Percentiles rank a stretch among this genome's conserved stretches.
These are phyloP conservation scores for Rhodofomes roseus DNA, from an alignment of 1,284 basidiomycete genomes.

Conservation along the genomic window DNA sequence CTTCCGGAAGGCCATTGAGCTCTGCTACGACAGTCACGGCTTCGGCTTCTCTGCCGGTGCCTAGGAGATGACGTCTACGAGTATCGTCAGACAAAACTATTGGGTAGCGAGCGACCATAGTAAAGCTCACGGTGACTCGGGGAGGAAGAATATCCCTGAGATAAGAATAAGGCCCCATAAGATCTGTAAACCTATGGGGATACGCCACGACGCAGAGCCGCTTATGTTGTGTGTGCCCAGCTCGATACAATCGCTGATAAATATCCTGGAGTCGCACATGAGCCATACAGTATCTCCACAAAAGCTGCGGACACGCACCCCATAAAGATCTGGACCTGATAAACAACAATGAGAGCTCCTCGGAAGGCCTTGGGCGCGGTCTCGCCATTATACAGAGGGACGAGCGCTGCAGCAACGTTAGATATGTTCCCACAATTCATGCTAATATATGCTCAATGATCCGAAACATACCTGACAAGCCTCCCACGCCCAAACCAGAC, in stretches of 20 bases:
- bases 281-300: background rate
- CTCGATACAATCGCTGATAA: constrained; percentile 72
- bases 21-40: constrained; percentile 62
- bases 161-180: constrained; percentile 65
- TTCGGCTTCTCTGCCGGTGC: constrained; percentile 46
- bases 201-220: constrained; percentile 66
- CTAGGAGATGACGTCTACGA: constrained; percentile 59
- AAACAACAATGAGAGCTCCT: constrained; percentile 70
- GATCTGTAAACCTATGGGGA: constrained; percentile 67
- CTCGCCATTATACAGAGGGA: constrained; percentile 80
- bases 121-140: constrained; percentile 69
- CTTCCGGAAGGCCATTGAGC: constrained; percentile 58
- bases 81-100: background rate
- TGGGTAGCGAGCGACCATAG: background rate
- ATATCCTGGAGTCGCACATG: constrained; percentile 42
- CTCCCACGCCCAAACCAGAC: constrained; percentile 76
- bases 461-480: constrained; percentile 51
- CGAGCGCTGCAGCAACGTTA: constrained; percentile 47
- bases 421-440: too few relatives aligned
- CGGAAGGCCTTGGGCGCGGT: constrained; percentile 74
- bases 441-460: too few relatives aligned
- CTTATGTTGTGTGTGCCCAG: constrained; percentile 60
- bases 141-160: constrained; percentile 70
- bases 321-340: constrained; percentile 73
- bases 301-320: constrained; percentile 39